Evolutionary conservation across 768 basidiomycete genomes (phyloP), one percentile per base, ranked within the genome.

Genomic region (Boletus sp.): DNA sequence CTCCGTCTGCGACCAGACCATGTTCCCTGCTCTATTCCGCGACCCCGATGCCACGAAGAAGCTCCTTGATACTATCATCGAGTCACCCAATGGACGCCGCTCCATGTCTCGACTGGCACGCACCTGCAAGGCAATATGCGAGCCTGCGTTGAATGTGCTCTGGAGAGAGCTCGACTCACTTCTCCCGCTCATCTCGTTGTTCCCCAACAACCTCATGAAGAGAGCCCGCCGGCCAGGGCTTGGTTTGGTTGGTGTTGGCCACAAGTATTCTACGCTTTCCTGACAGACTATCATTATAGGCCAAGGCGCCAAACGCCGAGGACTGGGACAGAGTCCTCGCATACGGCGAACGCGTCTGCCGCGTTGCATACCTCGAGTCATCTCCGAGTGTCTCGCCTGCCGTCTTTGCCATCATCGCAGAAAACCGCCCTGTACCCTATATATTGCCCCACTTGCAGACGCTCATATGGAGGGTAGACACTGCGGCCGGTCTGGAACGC

Each of bases 131-230:
- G 82, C 84, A n/a, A 75, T 90, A 68, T 83, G 79, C 62, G 88
- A 87, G 61, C 87, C 87, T 14, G 83, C 85, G n/a, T 67, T 91
- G 62, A 76, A 85, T 67, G 75, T 85, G 48, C 77, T 92, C 32
- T 92, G 90, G 90, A 83, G 80, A 67, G 90, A 92, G 64, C 74
- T 92, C 54, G 89, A 91, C 69, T 88, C 87, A 12, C 76, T 91
- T 57, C 73, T 83, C 46, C 90, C 90, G 10, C 76, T 92, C 55
- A 76, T 91, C 55, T 84, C 85, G 36, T 68, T 90, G 53, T 91
- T 92, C 68, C 90, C 90, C 14, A 77, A 75, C 55, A 76, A 80
- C 60, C 65, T 90, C 61, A 75, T 90, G 72, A 88, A 83, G 73
- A 88, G 83, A 71, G 77, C 84, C 55, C 81, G 83, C 59, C 84